These are phyloP conservation scores for Colletotrichum echinochloae DNA, from an alignment of 2,329 filamentous ascomycete species.

Conservation along the genomic window DNA sequence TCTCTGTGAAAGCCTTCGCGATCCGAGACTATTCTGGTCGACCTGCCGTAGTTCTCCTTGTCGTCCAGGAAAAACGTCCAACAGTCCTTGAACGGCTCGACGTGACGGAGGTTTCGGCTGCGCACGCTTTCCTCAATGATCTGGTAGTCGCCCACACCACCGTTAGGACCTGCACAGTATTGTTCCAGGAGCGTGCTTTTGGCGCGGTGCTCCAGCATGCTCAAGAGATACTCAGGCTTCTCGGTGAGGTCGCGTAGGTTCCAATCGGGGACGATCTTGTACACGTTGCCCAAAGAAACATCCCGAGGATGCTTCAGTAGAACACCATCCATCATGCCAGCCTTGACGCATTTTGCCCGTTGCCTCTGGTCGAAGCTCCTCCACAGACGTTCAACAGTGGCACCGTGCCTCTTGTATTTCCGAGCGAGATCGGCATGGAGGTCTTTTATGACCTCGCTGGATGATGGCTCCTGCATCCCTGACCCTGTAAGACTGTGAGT, in stretches of 20 bases:
- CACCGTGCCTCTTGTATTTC: constrained; percentile 53
- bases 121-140: constrained; percentile 52
- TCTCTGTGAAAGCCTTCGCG: constrained; percentile 39
- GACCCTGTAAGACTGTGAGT: not conserved
- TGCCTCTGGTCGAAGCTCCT: constrained; percentile 50
- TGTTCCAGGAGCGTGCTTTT: constrained; percentile 50
- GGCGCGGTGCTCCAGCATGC: constrained; percentile 54
- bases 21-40: constrained; percentile 43
- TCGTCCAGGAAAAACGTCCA: constrained; percentile 53
- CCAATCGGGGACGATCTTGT: constrained; percentile 57
- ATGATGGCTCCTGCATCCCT: not conserved
- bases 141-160: constrained; percentile 50
- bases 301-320: constrained; percentile 53
- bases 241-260: constrained; percentile 56
- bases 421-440: constrained; percentile 53
- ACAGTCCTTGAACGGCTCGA: constrained; percentile 45
- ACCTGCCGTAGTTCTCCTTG: constrained; percentile 51
- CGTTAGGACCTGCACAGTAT: constrained; percentile 48
- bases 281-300: constrained; percentile 51
- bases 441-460: constrained; percentile 41
- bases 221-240: constrained; percentile 52
- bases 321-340: constrained; percentile 47
- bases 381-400: constrained; percentile 55
- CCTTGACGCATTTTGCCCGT: constrained; percentile 51
- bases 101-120: constrained; percentile 49